These are phyloP conservation scores for Phytophthora cryptogea DNA, from an alignment of 352 stramenopile species.

Conservation along the genomic window DNA sequence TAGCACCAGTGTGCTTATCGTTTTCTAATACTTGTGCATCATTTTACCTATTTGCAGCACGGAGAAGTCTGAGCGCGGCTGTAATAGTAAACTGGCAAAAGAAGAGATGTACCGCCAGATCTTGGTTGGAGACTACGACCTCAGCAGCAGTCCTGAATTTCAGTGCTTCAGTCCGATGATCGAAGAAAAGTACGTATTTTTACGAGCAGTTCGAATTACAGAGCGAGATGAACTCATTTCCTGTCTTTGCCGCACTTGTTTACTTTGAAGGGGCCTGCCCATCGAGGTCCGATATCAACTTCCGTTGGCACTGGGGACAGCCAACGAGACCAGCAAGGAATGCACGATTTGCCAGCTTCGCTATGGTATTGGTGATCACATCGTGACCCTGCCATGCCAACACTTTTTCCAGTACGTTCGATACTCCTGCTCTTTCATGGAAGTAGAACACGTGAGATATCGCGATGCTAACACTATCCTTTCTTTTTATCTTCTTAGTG, in stretches of 20 bases:
- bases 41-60: constrained; percentile 18
- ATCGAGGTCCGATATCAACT: constrained; percentile 84
- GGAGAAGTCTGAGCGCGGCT: constrained; percentile 48
- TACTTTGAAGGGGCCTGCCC: constrained; percentile 53
- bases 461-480: constrained; percentile 5
- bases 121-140: constrained; percentile 54
- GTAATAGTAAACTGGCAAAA: constrained; percentile 55
- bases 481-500: constrained; percentile 38
- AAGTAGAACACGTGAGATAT: not conserved
- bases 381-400: constrained; percentile 81
- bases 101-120: constrained; percentile 72
- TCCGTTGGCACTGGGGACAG: constrained; percentile 74
- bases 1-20: not conserved
- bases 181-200: constrained; percentile 70
- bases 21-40: constrained; percentile 9
- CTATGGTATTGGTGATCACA: constrained; percentile 86
- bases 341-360: constrained; percentile 86
- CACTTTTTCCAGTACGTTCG: constrained; percentile 87
- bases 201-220: not conserved
- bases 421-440: not conserved
- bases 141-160: constrained; percentile 75
- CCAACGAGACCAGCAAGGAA: constrained; percentile 83
- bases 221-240: constrained; percentile 10
- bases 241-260: not conserved
- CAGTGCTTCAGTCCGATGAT: constrained; percentile 71